Conservation (phyloP, 129 eudicot species). For the Saposhnikovia divaricata region DNA sequence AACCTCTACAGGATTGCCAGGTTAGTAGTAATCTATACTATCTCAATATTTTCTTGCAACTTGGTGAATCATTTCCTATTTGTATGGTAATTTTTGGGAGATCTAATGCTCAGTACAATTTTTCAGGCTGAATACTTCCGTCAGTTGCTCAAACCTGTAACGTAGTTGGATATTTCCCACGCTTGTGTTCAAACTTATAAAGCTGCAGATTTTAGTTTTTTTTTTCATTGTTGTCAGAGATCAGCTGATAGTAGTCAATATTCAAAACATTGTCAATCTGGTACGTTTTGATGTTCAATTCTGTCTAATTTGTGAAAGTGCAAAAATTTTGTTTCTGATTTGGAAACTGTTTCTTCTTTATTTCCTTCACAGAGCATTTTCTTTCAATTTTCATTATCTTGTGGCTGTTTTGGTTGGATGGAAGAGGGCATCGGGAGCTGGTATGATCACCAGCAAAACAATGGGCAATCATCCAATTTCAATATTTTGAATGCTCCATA, state of each 20-base stretch:
- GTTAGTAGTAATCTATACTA: constrained; percentile 26
- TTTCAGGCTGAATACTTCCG: constrained; percentile 97
- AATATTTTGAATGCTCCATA: constrained; percentile 31
- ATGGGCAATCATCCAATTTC: constrained; percentile 24
- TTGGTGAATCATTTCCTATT: background rate
- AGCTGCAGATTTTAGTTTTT: constrained; percentile 43
- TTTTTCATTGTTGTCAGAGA: constrained; percentile 21
- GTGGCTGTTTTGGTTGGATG: constrained; percentile 55
- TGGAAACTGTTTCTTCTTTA: background rate
- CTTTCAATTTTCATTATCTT: constrained; percentile 17
- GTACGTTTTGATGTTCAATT: constrained; percentile 14
- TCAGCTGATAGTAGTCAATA: constrained; percentile 22
- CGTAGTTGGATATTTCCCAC: constrained; percentile 44
- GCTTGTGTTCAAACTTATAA: constrained; percentile 30
- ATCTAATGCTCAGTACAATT: background rate
- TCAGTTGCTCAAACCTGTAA: constrained; percentile 81
- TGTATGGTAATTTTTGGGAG: background rate
- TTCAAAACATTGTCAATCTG: constrained; percentile 20
- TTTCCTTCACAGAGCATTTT: background rate
- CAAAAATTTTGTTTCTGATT: constrained; percentile 1
- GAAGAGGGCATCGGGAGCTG: constrained; percentile 49
- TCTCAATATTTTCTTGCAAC: background rate
- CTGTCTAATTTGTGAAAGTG: background rate
- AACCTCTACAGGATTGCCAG: constrained; percentile 95
- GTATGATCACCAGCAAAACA: constrained; percentile 36